Base-by-base conservation (phyloP, 768 basidiomycete species). In the Trametes gibbosa region DNA sequence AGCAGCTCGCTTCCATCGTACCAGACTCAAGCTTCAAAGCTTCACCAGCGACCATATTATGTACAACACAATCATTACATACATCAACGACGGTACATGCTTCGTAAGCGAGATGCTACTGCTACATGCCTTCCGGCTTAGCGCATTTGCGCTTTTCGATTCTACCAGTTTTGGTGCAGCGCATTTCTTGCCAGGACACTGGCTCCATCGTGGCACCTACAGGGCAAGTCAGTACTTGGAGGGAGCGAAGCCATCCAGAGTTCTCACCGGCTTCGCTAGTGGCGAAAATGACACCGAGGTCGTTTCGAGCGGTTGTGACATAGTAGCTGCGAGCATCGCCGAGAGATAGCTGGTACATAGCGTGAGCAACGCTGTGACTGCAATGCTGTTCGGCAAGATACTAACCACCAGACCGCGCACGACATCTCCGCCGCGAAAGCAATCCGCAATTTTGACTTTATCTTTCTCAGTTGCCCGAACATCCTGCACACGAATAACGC, bases 261-360 rank as follows among this genome's bases (percentile, higher is more conserved):
- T 50, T 75, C 79, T 65, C 67, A 84, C 92, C 91, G 48, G 88
- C 86, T 75, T 94, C 92, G 70, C 90, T 91, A 7, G 87, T 89
- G 12, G 93, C 94, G 70, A 91, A 95, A 52, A 95, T 88, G 9
- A 96, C 94, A 0, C 95, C 94, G 3, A 96, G 81, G 64, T 95
- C 89, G 69, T 95, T 95, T 41, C 90, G 78, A 7, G 90, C 94
- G 3, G 94, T 96, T 0, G 93, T 92, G 27, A 96, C 81, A 75
- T 92, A 95, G 74, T 96, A 96, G 66, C 89, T 92, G 43, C 92
- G 84, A 24, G 93, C 86, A 73, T 96, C 94, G 10, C 94, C 95
- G 24, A 97, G 78, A 17, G 94, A 95, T 49, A 95, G 91, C 94
- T 95, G 59, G 6, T 23, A 48, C 24, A 13, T 2, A 2, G 47